These are phyloP conservation scores for Andrographis paniculata DNA, from an alignment of 305 asterid genomes.

Conservation along the genomic window DNA sequence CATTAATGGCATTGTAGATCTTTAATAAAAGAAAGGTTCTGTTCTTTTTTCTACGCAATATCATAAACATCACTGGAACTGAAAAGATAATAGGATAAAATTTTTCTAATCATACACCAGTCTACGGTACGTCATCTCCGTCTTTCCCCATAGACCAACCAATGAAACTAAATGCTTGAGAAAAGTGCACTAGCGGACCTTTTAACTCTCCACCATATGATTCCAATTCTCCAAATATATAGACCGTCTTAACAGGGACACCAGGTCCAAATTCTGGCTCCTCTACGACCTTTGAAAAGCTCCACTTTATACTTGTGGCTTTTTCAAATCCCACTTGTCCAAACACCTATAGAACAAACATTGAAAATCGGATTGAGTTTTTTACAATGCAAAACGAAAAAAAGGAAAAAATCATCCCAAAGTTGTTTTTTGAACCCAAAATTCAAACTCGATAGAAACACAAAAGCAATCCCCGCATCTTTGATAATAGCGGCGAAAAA, in stretches of 20 bases:
- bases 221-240: conserved; percentile 40
- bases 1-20: no score
- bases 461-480: conserved; percentile 12
- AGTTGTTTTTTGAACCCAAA: no score
- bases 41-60: no score
- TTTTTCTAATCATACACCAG: no score
- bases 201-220: conserved; percentile 30
- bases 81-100: no score
- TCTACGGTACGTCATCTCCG: no score
- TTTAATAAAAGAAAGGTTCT: no score
- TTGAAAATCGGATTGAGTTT: conserved; percentile 2
- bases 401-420: no score
- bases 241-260: conserved; percentile 48
- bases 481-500: background rate
- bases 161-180: conserved; percentile 3
- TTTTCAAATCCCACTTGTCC: conserved; percentile 40
- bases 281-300: conserved; percentile 42
- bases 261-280: conserved; percentile 97
- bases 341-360: conserved; percentile 42
- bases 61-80: background rate
- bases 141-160: conserved; percentile 7
- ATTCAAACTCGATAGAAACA: no score
- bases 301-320: conserved; percentile 44
- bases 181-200: conserved; percentile 35
- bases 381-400: no score